Conservation (phyloP, 805 yeast genomes). For the Candida palmyrensis region DNA sequence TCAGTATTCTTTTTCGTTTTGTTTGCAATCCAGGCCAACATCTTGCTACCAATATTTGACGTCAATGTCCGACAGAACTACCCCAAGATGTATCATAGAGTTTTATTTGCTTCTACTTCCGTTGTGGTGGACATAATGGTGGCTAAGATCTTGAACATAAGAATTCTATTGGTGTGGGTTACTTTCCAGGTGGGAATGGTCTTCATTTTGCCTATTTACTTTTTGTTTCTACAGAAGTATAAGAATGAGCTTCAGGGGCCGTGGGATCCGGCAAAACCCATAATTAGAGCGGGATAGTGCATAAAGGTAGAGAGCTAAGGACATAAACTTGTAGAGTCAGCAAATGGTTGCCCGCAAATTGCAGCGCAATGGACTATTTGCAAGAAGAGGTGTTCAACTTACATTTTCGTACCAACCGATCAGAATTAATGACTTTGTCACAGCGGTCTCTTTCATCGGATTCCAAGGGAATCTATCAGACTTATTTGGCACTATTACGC, state of each 20-base stretch:
- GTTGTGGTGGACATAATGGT: slow-evolving; percentile 15
- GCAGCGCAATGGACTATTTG: too few species aligned
- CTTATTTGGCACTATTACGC: too few species aligned
- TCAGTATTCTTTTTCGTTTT: slow-evolving; percentile 82
- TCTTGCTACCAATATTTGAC: slow-evolving; percentile 68
- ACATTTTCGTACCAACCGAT: too few species aligned
- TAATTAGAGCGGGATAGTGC: slow-evolving; percentile 23
- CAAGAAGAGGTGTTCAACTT: too few species aligned
- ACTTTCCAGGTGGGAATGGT: slow-evolving; percentile 42
- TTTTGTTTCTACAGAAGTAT: slow-evolving; percentile 66
- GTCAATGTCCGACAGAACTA: slow-evolving; percentile 47
- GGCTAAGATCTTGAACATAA: slow-evolving; percentile 20
- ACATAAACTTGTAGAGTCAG: too few species aligned
- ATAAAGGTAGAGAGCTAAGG: too few species aligned
- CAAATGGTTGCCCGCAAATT: too few species aligned
- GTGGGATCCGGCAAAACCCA: slow-evolving; percentile 86
- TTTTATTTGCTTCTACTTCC: slow-evolving; percentile 16
- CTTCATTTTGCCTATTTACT: slow-evolving; percentile 63
- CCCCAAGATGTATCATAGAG: slow-evolving; percentile 16
- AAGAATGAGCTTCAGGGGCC: slow-evolving; percentile 88
- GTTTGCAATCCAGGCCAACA: slow-evolving; percentile 64
- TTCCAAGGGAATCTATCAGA: too few species aligned
- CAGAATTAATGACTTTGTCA: too few species aligned
- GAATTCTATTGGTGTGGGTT: slow-evolving; percentile 44
- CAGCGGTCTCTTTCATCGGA: too few species aligned